phyloP scores from a whole-genome alignment of 2,329 filamentous ascomycete species.

The Delphinella strobiligena region DNA sequence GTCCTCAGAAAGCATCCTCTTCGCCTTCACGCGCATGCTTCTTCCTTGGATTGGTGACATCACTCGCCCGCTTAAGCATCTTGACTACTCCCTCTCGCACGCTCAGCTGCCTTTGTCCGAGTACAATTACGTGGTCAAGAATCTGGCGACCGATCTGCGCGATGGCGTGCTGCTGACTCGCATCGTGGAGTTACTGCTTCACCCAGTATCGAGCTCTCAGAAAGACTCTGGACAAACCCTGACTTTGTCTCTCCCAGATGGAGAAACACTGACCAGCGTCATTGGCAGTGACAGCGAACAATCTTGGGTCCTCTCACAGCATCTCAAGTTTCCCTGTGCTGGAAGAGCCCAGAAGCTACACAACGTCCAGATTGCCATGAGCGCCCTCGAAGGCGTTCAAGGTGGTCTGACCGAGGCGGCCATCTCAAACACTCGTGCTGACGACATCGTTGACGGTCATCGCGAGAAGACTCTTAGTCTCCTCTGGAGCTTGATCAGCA shows the following conservation, averaged over 20 bases:
- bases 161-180: slow-evolving; percentile 49
- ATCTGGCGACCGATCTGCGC: slow-evolving; percentile 50
- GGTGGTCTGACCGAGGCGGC: slow-evolving; percentile 18
- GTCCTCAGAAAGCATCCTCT: slow-evolving; percentile 42
- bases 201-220: slow-evolving; percentile 18
- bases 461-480: slow-evolving; percentile 51
- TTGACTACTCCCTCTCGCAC: slow-evolving; percentile 44
- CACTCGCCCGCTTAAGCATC: slow-evolving; percentile 40
- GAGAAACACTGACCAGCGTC: slow-evolving; percentile 28
- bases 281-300: slow-evolving; percentile 19
- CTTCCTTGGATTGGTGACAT: slow-evolving; percentile 49
- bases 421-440: slow-evolving; percentile 34
- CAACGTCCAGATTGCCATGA: slow-evolving; percentile 47
- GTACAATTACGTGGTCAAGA: slow-evolving; percentile 44
- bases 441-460: slow-evolving; percentile 52
- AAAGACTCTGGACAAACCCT: slow-evolving; percentile 28
- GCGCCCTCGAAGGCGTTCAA: slow-evolving; percentile 33
- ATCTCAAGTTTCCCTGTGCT: slow-evolving; percentile 45
- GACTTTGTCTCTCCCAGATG: slow-evolving; percentile 34
- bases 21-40: slow-evolving; percentile 40
- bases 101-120: slow-evolving; percentile 47
- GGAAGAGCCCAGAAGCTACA: slow-evolving; percentile 44
- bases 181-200: slow-evolving; percentile 46
- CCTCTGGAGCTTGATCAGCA: slow-evolving; percentile 47
- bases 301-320: slow-evolving; percentile 40